Conservation (phyloP, 2,329 filamentous ascomycete species). For the Coleophoma crateriformis region DNA sequence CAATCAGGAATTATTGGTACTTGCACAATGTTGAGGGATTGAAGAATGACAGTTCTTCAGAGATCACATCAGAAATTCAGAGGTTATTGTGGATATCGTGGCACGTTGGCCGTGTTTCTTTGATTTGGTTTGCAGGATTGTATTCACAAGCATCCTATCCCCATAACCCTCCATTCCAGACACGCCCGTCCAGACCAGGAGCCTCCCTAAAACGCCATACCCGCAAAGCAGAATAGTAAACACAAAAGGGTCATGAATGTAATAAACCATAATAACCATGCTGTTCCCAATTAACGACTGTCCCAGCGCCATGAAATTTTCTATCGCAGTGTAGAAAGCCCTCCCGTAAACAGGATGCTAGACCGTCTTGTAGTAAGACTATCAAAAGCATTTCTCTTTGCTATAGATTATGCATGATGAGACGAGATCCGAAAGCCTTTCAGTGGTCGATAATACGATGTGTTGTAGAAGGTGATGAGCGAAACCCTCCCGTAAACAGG, state of each 20-base stretch:
- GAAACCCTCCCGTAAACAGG: slow-evolving; percentile 30
- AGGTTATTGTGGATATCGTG: too few relatives aligned
- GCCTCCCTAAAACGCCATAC: neutral
- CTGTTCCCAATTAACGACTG: slow-evolving; percentile 2
- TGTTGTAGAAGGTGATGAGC: slow-evolving; percentile 12
- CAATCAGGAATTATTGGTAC: too few relatives aligned
- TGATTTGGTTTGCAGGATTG: neutral
- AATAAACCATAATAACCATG: slow-evolving; percentile 3
- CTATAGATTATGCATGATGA: slow-evolving; percentile 8
- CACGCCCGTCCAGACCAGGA: slow-evolving; percentile 17
- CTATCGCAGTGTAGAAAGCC: slow-evolving; percentile 13
- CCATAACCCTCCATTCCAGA: slow-evolving; percentile 12
- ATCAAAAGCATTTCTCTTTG: slow-evolving; percentile 24
- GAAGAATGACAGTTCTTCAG: too few relatives aligned
- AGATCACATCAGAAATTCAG: too few relatives aligned
- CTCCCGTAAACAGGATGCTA: slow-evolving; percentile 31
- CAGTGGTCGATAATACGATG: slow-evolving; percentile 11
- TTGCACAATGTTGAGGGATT: too few relatives aligned
- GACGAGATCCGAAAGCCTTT: slow-evolving; percentile 13
- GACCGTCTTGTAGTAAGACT: slow-evolving; percentile 26
- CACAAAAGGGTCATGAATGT: neutral
- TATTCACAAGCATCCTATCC: slow-evolving; percentile 12
- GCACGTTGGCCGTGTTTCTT: slow-evolving; percentile 10
- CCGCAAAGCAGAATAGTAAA: neutral
- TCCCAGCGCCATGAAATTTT: slow-evolving; percentile 4